These are phyloP conservation scores for Aspergillus bombycis DNA, from an alignment of 2,329 filamentous ascomycete species.

Conservation along the genomic window DNA sequence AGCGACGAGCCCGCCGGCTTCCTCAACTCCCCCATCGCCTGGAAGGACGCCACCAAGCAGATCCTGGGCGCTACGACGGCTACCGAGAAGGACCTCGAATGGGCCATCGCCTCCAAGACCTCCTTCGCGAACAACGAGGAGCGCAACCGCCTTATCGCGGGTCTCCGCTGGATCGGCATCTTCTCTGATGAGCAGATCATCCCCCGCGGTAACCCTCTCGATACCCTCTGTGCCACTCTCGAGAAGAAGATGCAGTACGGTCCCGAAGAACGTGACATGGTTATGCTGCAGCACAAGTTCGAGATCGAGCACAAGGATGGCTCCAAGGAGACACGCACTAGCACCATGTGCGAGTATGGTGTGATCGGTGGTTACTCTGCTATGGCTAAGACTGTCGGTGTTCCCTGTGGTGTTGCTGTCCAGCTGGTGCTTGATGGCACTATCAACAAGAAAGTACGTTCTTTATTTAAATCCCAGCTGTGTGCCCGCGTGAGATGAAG, in stretches of 20 bases:
- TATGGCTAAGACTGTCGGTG: conserved; percentile 82
- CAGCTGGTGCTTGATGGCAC: conserved; percentile 77
- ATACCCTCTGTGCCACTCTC: conserved; percentile 86
- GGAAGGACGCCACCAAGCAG: conserved; percentile 83
- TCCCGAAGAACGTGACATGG: conserved; percentile 80
- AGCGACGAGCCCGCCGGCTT: conserved; percentile 67
- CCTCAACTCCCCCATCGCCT: conserved; percentile 70
- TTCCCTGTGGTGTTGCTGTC: conserved; percentile 75
- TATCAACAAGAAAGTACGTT: conserved; percentile 61
- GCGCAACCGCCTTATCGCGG: conserved; percentile 69
- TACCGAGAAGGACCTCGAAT: conserved; percentile 69
- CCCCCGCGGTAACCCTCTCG: conserved; percentile 77
- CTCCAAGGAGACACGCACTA: conserved; percentile 73
- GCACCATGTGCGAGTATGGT: conserved; percentile 82
- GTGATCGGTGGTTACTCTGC: conserved; percentile 76
- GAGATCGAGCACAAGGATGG: conserved; percentile 83
- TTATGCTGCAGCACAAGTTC: conserved; percentile 68
- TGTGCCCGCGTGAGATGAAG: neutral
- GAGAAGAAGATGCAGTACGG: conserved; percentile 92
- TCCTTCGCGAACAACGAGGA: conserved; percentile 70
- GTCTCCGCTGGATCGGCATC: conserved; percentile 70
- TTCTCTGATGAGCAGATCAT: conserved; percentile 71
- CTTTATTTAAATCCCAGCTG: neutral
- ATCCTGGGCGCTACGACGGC: conserved; percentile 71
- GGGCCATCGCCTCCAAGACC: conserved; percentile 74